Percentiles rank a stretch among this genome's conserved stretches.
phyloP scores from a whole-genome alignment of 2,329 filamentous ascomycete species.

The Talaromyces albobiverticillius region DNA sequence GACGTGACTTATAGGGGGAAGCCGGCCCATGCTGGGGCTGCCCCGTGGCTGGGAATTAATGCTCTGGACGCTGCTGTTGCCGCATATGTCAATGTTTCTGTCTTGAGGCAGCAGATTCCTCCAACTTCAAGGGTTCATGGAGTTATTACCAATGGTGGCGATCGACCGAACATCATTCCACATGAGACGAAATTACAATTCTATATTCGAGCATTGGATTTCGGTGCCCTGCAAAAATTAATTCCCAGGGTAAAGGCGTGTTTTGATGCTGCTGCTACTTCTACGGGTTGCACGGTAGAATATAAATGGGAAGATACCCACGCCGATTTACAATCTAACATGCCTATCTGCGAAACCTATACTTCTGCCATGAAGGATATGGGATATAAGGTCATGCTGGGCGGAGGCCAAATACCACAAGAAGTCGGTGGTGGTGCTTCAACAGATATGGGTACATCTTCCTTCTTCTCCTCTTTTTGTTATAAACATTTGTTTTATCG shows the following conservation, averaged over 20 bases:
- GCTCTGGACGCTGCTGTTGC: constrained; percentile 58
- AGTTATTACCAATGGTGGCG: constrained; percentile 53
- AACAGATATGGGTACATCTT: background rate
- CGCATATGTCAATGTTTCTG: constrained; percentile 44
- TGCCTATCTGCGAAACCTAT: constrained; percentile 44
- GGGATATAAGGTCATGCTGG: background rate
- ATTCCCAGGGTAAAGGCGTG: constrained; percentile 29
- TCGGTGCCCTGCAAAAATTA: constrained; percentile 37
- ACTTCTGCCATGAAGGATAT: constrained; percentile 40
- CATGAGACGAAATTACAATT: constrained; percentile 46
- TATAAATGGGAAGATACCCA: constrained; percentile 33
- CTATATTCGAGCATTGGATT: constrained; percentile 43
- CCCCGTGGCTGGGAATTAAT: constrained; percentile 60
- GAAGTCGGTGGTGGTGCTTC: background rate
- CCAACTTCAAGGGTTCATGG: constrained; percentile 53
- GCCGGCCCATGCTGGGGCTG: constrained; percentile 55
- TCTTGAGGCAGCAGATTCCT: constrained; percentile 56
- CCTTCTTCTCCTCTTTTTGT: no score
- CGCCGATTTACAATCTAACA: constrained; percentile 44
- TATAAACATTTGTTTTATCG: no score
- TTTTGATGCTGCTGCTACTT: constrained; percentile 32
- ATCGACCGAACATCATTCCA: constrained; percentile 57
- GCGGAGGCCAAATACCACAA: no score
- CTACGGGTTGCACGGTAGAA: constrained; percentile 31
- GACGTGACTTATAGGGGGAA: constrained; percentile 43